Conservation (phyloP, 768 basidiomycete species). For the Russula sp. region DNA sequence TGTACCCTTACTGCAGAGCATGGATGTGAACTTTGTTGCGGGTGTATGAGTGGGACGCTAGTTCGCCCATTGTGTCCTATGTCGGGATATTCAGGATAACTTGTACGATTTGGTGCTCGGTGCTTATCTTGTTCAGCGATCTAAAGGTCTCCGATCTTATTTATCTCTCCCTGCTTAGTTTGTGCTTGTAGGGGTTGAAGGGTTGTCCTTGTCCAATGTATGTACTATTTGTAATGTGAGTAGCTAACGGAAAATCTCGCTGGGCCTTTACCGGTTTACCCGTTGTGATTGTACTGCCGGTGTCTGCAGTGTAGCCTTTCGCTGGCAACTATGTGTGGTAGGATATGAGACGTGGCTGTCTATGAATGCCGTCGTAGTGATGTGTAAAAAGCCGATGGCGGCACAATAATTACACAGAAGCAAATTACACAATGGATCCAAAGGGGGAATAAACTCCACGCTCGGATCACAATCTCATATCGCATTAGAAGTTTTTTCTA, state of each 20-base stretch:
- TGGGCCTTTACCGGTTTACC: too few species aligned
- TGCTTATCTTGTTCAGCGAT: background rate
- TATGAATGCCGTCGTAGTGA: too few species aligned
- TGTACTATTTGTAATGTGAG: background rate
- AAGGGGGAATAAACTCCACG: background rate
- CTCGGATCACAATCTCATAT: conserved; percentile 28
- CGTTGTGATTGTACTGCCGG: too few species aligned
- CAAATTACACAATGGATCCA: background rate
- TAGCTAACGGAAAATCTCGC: background rate
- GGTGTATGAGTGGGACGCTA: background rate
- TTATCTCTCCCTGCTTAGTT: background rate
- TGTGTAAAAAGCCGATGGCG: too few species aligned
- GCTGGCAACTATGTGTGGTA: too few species aligned
- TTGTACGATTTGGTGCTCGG: background rate
- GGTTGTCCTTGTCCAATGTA: background rate
- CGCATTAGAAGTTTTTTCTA: conserved; percentile 51
- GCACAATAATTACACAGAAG: too few species aligned
- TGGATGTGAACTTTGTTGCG: background rate
- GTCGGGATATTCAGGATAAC: background rate
- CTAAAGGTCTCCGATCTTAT: background rate
- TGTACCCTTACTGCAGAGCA: conserved; percentile 8
- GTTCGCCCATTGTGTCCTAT: background rate
- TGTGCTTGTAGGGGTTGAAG: background rate
- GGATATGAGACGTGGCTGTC: too few species aligned
- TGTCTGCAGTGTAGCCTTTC: too few species aligned